These are phyloP conservation scores for Lachnellula occidentalis DNA, from an alignment of 2,329 filamentous ascomycete species.

Conservation along the genomic window DNA sequence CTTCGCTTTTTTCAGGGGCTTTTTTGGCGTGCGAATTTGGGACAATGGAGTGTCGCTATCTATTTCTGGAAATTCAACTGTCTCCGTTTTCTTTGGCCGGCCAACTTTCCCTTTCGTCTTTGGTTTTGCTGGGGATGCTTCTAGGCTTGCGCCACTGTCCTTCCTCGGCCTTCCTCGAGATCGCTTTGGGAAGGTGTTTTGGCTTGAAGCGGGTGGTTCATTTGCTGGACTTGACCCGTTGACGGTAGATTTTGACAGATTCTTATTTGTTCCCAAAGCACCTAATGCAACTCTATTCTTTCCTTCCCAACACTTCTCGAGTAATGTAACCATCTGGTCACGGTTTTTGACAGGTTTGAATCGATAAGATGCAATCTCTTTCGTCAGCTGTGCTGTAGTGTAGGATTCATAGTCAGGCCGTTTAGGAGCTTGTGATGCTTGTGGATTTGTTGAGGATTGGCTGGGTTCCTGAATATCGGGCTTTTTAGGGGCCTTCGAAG, in stretches of 20 bases:
- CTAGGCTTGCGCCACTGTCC: constrained; percentile 15
- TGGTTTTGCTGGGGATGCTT: constrained; percentile 9
- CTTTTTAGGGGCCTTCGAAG: not conserved
- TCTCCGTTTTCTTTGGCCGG: constrained; percentile 12
- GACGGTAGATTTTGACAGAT: constrained; percentile 1
- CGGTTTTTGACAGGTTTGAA: constrained; percentile 69
- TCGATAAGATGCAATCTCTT: constrained; percentile 57
- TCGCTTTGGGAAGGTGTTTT: constrained; percentile 31
- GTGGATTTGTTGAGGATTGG: constrained; percentile 10
- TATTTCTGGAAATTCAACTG: constrained; percentile 15
- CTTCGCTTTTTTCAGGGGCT: constrained; percentile 19
- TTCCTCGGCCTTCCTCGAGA: constrained; percentile 41
- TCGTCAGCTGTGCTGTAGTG: constrained; percentile 57
- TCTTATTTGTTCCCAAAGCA: constrained; percentile 21
- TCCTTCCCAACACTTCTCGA: constrained; percentile 67
- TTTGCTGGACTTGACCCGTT: constrained; percentile 1
- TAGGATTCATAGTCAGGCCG: constrained; percentile 55
- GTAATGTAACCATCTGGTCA: constrained; percentile 61
- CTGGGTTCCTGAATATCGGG: not conserved
- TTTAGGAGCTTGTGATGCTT: not conserved
- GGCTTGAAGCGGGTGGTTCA: constrained; percentile 3
- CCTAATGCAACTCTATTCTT: constrained; percentile 37
- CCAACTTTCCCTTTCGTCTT: constrained; percentile 14
- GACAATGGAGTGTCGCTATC: constrained; percentile 20
- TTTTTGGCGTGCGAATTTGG: constrained; percentile 27